A percentile compares a stretch with the other conserved stretches of the same genome.
Conservation (phyloP, 2,329 filamentous ascomycete species). For the Emericellopsis cladophorae region DNA sequence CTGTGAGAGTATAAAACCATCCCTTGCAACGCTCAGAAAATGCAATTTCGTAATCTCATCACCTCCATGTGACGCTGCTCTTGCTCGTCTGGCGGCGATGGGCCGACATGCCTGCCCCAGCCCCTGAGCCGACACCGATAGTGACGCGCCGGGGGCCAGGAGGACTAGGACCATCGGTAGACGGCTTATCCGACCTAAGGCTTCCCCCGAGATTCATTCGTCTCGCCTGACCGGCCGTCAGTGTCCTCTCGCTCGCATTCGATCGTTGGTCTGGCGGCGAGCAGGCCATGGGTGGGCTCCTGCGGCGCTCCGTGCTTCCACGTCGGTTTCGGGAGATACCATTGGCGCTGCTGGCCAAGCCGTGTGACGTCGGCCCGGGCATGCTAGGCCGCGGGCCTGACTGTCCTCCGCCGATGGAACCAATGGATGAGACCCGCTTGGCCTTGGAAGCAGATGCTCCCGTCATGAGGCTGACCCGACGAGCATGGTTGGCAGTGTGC, state of each 20-base stretch:
- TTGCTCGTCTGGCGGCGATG: constrained; percentile 17
- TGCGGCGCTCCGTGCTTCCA: constrained; percentile 34
- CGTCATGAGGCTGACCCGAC: constrained; percentile 25
- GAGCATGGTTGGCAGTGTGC: constrained; percentile 30
- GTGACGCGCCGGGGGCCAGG: constrained; percentile 21
- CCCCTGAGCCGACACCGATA: constrained; percentile 17
- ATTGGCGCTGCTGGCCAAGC: constrained; percentile 36
- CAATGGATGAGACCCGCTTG: constrained; percentile 32
- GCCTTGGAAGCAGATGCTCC: constrained; percentile 20
- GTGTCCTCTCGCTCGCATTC: constrained; percentile 15
- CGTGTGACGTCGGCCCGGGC: constrained; percentile 13
- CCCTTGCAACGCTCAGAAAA: neutral
- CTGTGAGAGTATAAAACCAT: too few species aligned
- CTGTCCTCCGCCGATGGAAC: constrained; percentile 17
- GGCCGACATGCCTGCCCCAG: constrained; percentile 2
- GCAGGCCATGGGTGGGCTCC: constrained; percentile 40
- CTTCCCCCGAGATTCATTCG: constrained; percentile 40
- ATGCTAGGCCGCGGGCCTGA: constrained; percentile 18
- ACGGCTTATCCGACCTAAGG: constrained; percentile 5
- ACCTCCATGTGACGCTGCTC: constrained; percentile 15
- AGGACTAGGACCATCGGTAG: constrained; percentile 11
- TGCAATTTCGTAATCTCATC: constrained; percentile 4
- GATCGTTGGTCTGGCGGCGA: constrained; percentile 27
- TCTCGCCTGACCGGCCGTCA: constrained; percentile 43
- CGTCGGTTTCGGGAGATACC: constrained; percentile 42